These are phyloP conservation scores for Mrakia blollopis DNA, from an alignment of 768 basidiomycete species.

Conservation along the genomic window DNA sequence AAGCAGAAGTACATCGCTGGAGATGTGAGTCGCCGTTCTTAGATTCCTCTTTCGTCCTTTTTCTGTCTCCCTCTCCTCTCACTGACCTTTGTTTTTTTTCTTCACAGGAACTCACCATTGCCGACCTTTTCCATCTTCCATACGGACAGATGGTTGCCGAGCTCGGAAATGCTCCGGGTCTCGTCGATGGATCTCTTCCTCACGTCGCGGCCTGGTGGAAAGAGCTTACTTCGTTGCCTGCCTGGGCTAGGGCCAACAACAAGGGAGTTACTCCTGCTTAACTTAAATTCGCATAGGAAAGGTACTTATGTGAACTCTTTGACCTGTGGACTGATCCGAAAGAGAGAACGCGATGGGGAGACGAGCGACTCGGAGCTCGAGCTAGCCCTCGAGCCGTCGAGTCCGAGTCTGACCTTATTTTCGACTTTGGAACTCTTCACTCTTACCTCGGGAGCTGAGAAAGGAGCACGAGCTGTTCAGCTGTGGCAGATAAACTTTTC, in stretches of 20 bases:
- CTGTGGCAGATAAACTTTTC: too few species aligned
- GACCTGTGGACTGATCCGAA: too few species aligned
- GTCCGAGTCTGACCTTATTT: too few species aligned
- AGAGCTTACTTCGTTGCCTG: conserved; percentile 22
- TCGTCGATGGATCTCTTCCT: conserved; percentile 34
- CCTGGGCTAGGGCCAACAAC: conserved; percentile 31
- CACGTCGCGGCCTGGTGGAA: conserved; percentile 36
- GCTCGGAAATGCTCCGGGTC: conserved; percentile 27
- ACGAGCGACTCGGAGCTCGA: too few species aligned
- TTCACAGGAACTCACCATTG: conserved; percentile 49
- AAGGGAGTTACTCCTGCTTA: background rate
- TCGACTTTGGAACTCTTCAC: too few species aligned
- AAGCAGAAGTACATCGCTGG: conserved; percentile 55
- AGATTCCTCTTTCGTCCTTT: conserved; percentile 33
- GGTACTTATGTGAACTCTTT: too few species aligned
- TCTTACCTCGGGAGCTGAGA: too few species aligned
- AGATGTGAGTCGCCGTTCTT: conserved; percentile 39
- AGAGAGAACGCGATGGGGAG: too few species aligned
- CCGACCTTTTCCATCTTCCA: conserved; percentile 58
- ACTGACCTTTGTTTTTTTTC: background rate
- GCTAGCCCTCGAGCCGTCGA: too few species aligned
- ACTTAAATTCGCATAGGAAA: too few species aligned
- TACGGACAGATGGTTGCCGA: conserved; percentile 45
- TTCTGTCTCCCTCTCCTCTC: background rate
- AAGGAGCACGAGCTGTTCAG: too few species aligned